A percentile compares a stretch with the other conserved stretches of the same genome.
phyloP scores from a whole-genome alignment of 1,284 basidiomycete species.

The Ustilago nuda region DNA sequence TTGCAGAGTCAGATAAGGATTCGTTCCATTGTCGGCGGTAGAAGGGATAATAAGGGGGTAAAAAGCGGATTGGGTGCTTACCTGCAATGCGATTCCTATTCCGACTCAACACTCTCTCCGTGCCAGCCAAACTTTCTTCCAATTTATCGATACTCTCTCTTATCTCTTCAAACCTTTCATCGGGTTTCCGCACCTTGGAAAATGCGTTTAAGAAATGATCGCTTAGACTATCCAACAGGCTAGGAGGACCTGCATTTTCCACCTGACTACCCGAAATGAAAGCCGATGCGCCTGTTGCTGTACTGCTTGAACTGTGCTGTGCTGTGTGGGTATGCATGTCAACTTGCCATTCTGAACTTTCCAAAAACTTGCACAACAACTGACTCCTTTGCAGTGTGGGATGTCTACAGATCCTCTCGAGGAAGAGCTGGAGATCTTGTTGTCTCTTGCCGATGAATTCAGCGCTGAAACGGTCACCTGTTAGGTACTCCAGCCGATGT shows the following conservation, averaged over 20 bases:
- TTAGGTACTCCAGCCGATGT: constrained; percentile 90
- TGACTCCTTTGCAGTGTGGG: constrained; percentile 93
- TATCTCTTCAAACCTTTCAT: constrained; percentile 93
- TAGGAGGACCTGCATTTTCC: constrained; percentile 41
- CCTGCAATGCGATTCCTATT: constrained; percentile 73
- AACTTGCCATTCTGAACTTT: constrained; percentile 89
- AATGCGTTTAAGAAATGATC: constrained; percentile 96
- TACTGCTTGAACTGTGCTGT: constrained; percentile 24
- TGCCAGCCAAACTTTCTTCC: constrained; percentile 85
- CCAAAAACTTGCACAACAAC: constrained; percentile 89
- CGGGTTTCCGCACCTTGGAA: constrained; percentile 92
- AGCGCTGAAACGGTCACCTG: constrained; percentile 93
- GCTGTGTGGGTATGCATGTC: constrained; percentile 67
- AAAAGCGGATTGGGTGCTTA: constrained; percentile 72
- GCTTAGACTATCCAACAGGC: constrained; percentile 81
- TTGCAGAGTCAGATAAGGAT: constrained; percentile 10
- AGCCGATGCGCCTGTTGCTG: constrained; percentile 15
- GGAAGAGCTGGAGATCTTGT: constrained; percentile 89
- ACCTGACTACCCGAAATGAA: constrained; percentile 32
- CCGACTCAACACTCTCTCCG: constrained; percentile 73
- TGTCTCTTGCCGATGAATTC: constrained; percentile 95
- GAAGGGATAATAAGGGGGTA: background rate
- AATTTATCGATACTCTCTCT: constrained; percentile 91
- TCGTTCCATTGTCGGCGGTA: background rate
- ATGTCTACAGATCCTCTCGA: constrained; percentile 89